A percentile compares a stretch with the other conserved stretches of the same genome.
phyloP scores from a whole-genome alignment of 495 filamentous ascomycete genomes.

The Zalerion maritima region DNA sequence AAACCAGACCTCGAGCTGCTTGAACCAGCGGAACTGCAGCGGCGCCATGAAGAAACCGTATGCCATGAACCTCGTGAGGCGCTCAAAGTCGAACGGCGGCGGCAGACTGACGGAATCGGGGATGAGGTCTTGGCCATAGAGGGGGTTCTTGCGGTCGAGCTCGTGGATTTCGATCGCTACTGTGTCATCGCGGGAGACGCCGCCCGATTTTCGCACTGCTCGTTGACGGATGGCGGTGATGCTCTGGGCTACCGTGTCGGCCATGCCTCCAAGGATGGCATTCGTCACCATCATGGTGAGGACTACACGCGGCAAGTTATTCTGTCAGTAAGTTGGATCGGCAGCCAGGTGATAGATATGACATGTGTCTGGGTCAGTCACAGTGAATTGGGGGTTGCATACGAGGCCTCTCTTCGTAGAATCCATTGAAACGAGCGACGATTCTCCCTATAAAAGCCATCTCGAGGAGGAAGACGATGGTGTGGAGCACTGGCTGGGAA shows the following conservation, averaged over 20 bases:
- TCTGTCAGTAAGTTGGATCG: conserved; percentile 5
- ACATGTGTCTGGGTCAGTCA: conserved; percentile 1
- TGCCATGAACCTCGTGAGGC: conserved; percentile 83
- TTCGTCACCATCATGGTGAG: conserved; percentile 98
- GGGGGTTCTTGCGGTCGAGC: conserved; percentile 69
- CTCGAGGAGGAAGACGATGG: conserved; percentile 72
- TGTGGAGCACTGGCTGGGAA: conserved; percentile 69
- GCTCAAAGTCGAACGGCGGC: conserved; percentile 89
- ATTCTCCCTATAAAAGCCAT: conserved; percentile 72
- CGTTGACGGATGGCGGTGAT: conserved; percentile 70
- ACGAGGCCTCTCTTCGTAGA: conserved; percentile 81
- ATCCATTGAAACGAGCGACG: conserved; percentile 76
- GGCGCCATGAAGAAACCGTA: conserved; percentile 96
- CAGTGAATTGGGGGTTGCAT: conserved; percentile 12
- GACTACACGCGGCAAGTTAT: conserved; percentile 34
- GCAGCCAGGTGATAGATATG: conserved; percentile 3
- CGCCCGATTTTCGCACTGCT: conserved; percentile 42
- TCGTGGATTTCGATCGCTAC: conserved; percentile 83
- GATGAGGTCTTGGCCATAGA: conserved; percentile 50
- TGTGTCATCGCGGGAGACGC: conserved; percentile 46
- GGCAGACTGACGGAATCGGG: conserved; percentile 46
- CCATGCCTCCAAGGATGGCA: conserved; percentile 69
- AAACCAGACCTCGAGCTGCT: conserved; percentile 68
- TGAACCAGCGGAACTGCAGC: conserved; percentile 93
- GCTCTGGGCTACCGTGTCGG: conserved; percentile 89